Percentiles rank a stretch among this genome's conserved stretches.
phyloP scores from a whole-genome alignment of 768 basidiomycete genomes.

The Calocybe gangraenosa region DNA sequence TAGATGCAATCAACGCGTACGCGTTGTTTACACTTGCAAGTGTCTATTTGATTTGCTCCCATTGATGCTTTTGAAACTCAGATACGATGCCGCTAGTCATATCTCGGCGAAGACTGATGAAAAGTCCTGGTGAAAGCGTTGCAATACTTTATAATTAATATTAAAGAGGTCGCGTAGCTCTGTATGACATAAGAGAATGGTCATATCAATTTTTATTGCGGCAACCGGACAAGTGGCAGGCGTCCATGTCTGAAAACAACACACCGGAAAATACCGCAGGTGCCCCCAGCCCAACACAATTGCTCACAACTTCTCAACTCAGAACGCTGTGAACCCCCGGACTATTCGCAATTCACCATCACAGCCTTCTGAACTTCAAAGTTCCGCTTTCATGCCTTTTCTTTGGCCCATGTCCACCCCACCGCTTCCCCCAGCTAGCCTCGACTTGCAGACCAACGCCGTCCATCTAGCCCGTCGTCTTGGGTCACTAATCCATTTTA shows the following conservation, averaged over 20 bases:
- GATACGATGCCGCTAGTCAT: slow-evolving; percentile 13
- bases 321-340: slow-evolving; percentile 15
- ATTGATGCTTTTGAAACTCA: slow-evolving; percentile 27
- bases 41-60: slow-evolving; percentile 9
- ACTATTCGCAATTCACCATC: slow-evolving; percentile 9
- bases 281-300: slow-evolving; percentile 11
- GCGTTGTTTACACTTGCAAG: slow-evolving; percentile 16
- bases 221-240: slow-evolving; percentile 4
- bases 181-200: neutral
- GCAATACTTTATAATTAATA: neutral
- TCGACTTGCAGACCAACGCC: slow-evolving; percentile 22
- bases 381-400: slow-evolving; percentile 3
- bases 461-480: slow-evolving; percentile 25
- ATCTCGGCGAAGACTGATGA: slow-evolving; percentile 6
- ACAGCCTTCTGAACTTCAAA: slow-evolving; percentile 13
- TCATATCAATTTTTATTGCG: slow-evolving; percentile 2
- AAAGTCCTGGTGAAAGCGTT: slow-evolving; percentile 9
- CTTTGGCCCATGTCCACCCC: slow-evolving; percentile 9
- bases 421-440: slow-evolving; percentile 2
- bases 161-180: neutral
- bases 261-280: slow-evolving; percentile 30
- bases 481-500: slow-evolving; percentile 26
- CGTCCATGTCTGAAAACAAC: slow-evolving; percentile 21
- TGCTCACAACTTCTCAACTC: slow-evolving; percentile 11
- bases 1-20: slow-evolving; percentile 12